Evolutionary conservation across 345 rosid species (phyloP).

Genomic region (Lenwebbia sp.): DNA sequence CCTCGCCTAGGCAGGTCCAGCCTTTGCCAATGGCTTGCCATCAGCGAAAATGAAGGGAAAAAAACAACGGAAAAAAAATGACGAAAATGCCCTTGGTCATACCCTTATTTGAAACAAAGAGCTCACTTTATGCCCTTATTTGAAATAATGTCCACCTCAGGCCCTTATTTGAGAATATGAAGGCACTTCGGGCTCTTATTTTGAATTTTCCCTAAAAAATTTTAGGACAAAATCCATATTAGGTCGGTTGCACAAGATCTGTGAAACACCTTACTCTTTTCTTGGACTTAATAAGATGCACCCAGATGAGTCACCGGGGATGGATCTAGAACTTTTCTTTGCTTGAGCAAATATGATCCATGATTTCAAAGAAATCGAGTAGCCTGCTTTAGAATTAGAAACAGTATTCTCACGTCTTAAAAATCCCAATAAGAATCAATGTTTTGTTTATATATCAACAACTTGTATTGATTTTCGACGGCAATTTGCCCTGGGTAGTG

Average conservation of each 20-base stretch:
- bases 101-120: no score
- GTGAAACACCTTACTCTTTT: background rate
- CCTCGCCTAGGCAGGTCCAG: no score
- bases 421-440: background rate
- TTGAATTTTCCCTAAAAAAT: background rate
- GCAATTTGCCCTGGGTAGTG: background rate
- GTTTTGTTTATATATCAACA: background rate
- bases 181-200: no score
- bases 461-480: background rate
- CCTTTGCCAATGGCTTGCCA: no score
- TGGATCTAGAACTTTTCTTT: background rate
- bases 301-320: no score
- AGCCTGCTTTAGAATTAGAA: background rate
- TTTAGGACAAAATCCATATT: background rate
- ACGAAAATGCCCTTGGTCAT: no score
- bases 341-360: background rate
- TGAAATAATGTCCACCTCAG: no score
- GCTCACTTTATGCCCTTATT: no score
- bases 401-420: background rate
- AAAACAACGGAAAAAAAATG: no score
- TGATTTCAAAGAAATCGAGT: background rate
- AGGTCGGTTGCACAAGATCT: background rate
- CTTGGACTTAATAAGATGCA: background rate
- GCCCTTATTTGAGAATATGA: no score
- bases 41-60: no score